These are phyloP conservation scores for Ettlia oleoabundans DNA, from an alignment of 139 green algal species.

Conservation along the genomic window DNA sequence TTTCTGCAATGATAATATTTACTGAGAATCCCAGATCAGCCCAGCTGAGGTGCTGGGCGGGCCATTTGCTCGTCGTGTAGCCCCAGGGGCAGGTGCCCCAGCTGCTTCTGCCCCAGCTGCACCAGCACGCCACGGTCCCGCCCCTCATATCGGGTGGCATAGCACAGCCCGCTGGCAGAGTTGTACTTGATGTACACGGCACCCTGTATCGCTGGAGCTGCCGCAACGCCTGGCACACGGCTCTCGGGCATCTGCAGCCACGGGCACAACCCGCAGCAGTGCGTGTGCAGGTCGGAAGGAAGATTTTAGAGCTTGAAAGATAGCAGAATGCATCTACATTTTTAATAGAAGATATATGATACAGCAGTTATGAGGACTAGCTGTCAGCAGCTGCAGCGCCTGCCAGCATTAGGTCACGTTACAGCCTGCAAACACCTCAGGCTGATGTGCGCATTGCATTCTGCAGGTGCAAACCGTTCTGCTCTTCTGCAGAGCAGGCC, in stretches of 20 bases:
- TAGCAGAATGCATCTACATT: no score
- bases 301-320: no score
- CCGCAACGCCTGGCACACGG: constrained; percentile 1
- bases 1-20: no score
- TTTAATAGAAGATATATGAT: no score
- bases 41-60: constrained; percentile 1
- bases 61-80: constrained; percentile 69
- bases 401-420: no score
- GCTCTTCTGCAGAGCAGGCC: no score
- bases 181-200: constrained; percentile 80
- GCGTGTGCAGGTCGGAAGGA: no score
- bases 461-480: not conserved
- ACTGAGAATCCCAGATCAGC: not conserved
- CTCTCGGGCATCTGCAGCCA: constrained; percentile 32
- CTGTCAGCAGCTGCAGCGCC: no score
- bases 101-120: constrained; percentile 64
- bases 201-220: constrained; percentile 37
- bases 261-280: no score
- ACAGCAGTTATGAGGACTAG: not conserved
- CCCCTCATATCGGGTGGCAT: constrained; percentile 53
- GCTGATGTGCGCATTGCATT: no score
- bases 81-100: constrained; percentile 78
- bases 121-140: constrained; percentile 71
- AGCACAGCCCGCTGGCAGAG: constrained; percentile 37
- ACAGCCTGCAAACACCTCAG: no score